These are phyloP conservation scores for Torulaspora delbrueckii DNA, from an alignment of 805 yeast species.

Conservation along the genomic window DNA sequence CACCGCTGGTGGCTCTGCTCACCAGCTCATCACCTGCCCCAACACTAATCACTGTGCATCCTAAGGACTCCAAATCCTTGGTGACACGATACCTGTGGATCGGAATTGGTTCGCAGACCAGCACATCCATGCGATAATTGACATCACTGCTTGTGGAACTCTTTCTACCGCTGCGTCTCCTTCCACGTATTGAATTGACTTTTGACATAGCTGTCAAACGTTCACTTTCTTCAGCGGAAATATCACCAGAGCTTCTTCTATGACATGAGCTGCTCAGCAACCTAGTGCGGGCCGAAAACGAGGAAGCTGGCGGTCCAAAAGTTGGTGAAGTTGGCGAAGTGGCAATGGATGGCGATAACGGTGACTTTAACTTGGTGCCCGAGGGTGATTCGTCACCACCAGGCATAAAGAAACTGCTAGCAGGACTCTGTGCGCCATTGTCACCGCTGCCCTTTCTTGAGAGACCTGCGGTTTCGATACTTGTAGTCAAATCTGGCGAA, in stretches of 20 bases:
- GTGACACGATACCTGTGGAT: slow-evolving; percentile 66
- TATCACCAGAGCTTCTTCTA: slow-evolving; percentile 22
- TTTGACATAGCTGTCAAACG: slow-evolving; percentile 28
- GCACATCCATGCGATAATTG: slow-evolving; percentile 50
- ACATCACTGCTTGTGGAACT: slow-evolving; percentile 23
- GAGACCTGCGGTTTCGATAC: slow-evolving; percentile 14
- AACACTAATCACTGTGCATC: slow-evolving; percentile 76
- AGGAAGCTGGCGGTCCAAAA: slow-evolving; percentile 45
- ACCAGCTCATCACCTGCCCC: slow-evolving; percentile 78
- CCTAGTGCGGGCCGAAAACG: slow-evolving; percentile 50
- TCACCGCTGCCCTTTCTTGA: slow-evolving; percentile 25
- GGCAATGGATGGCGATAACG: slow-evolving; percentile 24
- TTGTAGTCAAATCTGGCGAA: slow-evolving; percentile 28
- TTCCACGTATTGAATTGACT: slow-evolving; percentile 24
- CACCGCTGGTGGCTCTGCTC: slow-evolving; percentile 74
- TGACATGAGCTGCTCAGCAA: slow-evolving; percentile 38
- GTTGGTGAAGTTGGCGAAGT: slow-evolving; percentile 18
- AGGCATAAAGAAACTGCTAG: slow-evolving; percentile 10
- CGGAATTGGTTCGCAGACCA: slow-evolving; percentile 85
- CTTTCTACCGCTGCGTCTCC: slow-evolving; percentile 30
- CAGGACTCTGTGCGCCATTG: slow-evolving; percentile 9
- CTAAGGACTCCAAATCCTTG: slow-evolving; percentile 57
- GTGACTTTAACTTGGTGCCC: slow-evolving; percentile 26
- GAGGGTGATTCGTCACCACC: slow-evolving; percentile 25
- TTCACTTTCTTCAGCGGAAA: slow-evolving; percentile 24